These are phyloP conservation scores for Metschnikowia borealis DNA, from an alignment of 805 yeast genomes.

Conservation along the genomic window DNA sequence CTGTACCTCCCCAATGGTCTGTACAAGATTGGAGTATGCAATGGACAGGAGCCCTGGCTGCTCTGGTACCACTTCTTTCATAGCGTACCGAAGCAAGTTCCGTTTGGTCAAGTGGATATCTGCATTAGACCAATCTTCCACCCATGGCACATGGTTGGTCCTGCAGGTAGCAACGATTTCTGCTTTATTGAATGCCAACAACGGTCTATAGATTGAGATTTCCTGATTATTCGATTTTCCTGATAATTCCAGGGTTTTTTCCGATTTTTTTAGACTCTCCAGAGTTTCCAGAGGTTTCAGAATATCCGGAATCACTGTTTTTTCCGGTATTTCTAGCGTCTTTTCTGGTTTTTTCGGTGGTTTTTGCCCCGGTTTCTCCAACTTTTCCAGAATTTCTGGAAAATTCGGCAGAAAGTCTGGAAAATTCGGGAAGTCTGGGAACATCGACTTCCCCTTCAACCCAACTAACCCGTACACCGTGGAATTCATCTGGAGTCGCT, in stretches of 20 bases:
- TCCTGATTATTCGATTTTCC: constrained; percentile 4
- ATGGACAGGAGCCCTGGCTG: constrained; percentile 6
- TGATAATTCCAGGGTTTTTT: no score
- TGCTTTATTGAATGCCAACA: constrained; percentile 43
- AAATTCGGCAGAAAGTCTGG: no score
- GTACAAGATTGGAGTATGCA: constrained; percentile 10
- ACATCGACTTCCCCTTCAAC: constrained; percentile 31
- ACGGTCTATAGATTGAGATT: constrained; percentile 45
- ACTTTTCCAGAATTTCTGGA: no score
- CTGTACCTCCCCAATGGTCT: constrained; percentile 10
- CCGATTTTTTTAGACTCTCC: no score
- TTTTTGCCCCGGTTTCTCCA: no score
- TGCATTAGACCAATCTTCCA: constrained; percentile 64
- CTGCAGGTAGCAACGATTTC: constrained; percentile 46
- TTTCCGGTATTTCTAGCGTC: no score
- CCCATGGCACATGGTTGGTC: constrained; percentile 47
- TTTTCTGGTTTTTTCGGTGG: no score
- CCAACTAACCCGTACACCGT: constrained; percentile 56
- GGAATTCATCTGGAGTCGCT: constrained; percentile 44
- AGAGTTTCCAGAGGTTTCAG: no score
- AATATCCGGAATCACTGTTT: no score
- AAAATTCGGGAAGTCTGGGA: constrained; percentile 22
- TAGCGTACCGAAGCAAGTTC: constrained; percentile 47
- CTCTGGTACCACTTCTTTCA: constrained; percentile 24
- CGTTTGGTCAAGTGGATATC: constrained; percentile 53